These are phyloP conservation scores for Metschnikowia cubensis DNA, from an alignment of 805 yeast genomes.

Conservation along the genomic window DNA sequence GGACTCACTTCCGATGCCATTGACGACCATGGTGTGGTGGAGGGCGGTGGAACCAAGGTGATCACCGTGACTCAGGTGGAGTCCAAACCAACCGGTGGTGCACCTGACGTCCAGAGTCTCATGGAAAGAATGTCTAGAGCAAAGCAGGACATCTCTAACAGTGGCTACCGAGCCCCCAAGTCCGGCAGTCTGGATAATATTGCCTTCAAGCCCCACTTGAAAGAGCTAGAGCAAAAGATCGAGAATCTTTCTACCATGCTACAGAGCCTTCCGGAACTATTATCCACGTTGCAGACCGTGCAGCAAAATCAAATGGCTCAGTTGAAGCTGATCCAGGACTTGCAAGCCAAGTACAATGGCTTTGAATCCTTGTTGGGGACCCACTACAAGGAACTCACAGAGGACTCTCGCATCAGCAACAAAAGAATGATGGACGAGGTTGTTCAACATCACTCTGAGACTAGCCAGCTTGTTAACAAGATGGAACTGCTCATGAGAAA, in stretches of 20 bases:
- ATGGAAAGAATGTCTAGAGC: conserved; percentile 29
- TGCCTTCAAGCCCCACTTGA: background rate
- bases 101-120: conserved; percentile 9
- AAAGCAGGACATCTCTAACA: background rate
- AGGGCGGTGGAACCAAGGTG: conserved; percentile 34
- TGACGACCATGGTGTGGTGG: conserved; percentile 52
- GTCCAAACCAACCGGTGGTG: background rate
- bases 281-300: background rate
- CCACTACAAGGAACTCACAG: conserved; percentile 32
- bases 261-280: background rate
- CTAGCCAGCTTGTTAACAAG: conserved; percentile 31
- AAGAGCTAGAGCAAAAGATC: conserved; percentile 2
- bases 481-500: conserved; percentile 39
- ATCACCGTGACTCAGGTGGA: conserved; percentile 14
- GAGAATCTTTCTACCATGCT: background rate
- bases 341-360: conserved; percentile 19
- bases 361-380: conserved; percentile 26
- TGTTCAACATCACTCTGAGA: conserved; percentile 35
- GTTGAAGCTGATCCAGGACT: conserved; percentile 14
- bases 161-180: background rate
- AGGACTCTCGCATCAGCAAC: conserved; percentile 29
- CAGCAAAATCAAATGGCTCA: conserved; percentile 19
- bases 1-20: conserved; percentile 51
- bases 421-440: conserved; percentile 40
- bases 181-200: background rate